These are phyloP conservation scores for Pseudozyma sp. DNA, from an alignment of 1,284 basidiomycete species.

Conservation along the genomic window DNA sequence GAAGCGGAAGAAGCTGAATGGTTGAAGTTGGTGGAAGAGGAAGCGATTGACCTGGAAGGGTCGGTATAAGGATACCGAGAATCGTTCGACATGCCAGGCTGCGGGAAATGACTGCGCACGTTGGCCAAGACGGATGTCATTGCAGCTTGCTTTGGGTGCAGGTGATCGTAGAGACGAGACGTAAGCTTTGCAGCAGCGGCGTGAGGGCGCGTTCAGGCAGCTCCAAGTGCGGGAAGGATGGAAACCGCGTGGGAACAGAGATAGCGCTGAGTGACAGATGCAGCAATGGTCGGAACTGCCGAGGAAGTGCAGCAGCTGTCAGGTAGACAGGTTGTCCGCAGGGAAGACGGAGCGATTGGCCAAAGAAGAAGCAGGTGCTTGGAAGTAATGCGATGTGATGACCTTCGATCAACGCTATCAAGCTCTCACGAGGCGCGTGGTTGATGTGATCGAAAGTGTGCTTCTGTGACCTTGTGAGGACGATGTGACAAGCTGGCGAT, in stretches of 20 bases:
- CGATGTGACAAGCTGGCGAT: not conserved
- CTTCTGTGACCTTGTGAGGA: not conserved
- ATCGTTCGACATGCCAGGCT: slow-evolving; percentile 48
- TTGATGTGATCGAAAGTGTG: not conserved
- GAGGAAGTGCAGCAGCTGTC: too few species aligned
- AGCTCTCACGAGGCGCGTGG: not conserved
- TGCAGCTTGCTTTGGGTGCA: slow-evolving; percentile 18
- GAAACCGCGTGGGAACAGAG: too few species aligned
- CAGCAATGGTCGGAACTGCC: too few species aligned
- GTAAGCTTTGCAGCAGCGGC: not conserved
- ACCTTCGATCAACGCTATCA: not conserved
- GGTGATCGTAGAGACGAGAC: not conserved
- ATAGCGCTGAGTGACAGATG: too few species aligned
- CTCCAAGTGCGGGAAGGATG: too few species aligned
- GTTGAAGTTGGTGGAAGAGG: slow-evolving; percentile 14
- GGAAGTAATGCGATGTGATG: not conserved
- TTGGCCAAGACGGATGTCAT: slow-evolving; percentile 47
- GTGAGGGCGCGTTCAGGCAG: not conserved
- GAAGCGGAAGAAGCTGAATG: slow-evolving; percentile 12
- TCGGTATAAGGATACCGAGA: slow-evolving; percentile 38
- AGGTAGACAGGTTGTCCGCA: too few species aligned
- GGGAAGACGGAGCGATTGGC: too few species aligned
- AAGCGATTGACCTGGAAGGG: slow-evolving; percentile 20
- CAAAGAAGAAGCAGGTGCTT: not conserved
- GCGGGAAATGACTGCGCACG: slow-evolving; percentile 46